A percentile compares a stretch with the other conserved stretches of the same genome.
These are phyloP conservation scores for Phialophora tarda DNA, from an alignment of 2,329 filamentous ascomycete genomes.

Conservation along the genomic window DNA sequence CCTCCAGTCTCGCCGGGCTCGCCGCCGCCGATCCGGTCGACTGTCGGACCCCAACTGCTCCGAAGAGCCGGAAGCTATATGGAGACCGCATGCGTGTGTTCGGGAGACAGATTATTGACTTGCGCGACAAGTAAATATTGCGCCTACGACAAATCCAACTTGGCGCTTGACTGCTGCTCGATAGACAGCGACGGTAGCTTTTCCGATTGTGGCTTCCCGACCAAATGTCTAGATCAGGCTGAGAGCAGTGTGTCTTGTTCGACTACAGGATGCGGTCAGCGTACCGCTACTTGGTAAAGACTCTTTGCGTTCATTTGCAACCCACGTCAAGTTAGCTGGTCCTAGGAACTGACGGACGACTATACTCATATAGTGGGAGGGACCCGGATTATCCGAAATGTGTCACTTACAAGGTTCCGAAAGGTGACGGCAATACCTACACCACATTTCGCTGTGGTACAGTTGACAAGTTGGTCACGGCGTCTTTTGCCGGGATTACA, in stretches of 20 bases:
- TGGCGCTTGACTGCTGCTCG: neutral
- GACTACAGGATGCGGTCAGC: neutral
- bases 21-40: neutral
- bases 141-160: neutral
- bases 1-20: neutral
- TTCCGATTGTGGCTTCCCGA: neutral
- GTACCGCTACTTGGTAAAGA: neutral
- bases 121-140: neutral
- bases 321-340: neutral
- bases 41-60: neutral
- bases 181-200: neutral
- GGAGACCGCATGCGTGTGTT: neutral
- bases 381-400: neutral
- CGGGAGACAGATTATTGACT: neutral
- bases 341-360: neutral
- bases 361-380: neutral
- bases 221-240: neutral
- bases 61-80: neutral
- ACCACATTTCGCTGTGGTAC: neutral
- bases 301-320: neutral
- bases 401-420: neutral
- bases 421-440: neutral
- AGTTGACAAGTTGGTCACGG: neutral
- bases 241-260: neutral
- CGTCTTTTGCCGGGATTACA: accelerated